Conservation (phyloP, 306 rosid genomes). For the Quercus mongolica region DNA sequence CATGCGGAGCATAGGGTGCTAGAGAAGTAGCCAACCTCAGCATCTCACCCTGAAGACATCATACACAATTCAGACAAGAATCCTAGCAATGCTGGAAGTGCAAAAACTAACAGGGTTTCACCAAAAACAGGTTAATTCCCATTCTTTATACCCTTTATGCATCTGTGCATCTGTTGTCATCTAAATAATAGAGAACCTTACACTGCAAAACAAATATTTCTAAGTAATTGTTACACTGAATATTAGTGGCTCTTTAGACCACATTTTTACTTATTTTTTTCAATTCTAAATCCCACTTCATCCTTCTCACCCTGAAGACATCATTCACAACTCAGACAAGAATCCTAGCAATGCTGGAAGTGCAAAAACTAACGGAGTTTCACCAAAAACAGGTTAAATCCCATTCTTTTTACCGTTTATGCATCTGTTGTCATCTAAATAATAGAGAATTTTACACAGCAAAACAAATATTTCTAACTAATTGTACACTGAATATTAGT, state of each 20-base stretch:
- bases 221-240: neutral
- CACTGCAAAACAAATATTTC: constrained; percentile 1
- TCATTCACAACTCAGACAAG: constrained; percentile 33
- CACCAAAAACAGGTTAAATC: constrained; percentile 51
- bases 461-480: neutral
- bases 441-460: neutral
- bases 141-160: constrained; percentile 5
- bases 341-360: constrained; percentile 32
- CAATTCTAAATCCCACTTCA: neutral
- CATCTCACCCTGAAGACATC: constrained; percentile 29
- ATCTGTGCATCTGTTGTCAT: neutral
- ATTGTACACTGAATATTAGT: neutral
- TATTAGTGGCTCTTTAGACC: neutral
- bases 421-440: neutral
- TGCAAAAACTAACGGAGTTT: constrained; percentile 26
- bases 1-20: constrained; percentile 28
- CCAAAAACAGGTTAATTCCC: constrained; percentile 46
- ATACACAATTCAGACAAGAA: constrained; percentile 38
- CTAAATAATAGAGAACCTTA: neutral
- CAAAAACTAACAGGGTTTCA: constrained; percentile 33
- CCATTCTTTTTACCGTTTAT: constrained; percentile 5
- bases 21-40: constrained; percentile 44
- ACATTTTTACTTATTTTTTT: neutral
- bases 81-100: constrained; percentile 27
- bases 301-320: constrained; percentile 28